Evolutionary conservation across 2,329 filamentous ascomycete species (phyloP), one percentile per base, ranked within the genome.

Genomic region (Colletotrichum sp.): DNA sequence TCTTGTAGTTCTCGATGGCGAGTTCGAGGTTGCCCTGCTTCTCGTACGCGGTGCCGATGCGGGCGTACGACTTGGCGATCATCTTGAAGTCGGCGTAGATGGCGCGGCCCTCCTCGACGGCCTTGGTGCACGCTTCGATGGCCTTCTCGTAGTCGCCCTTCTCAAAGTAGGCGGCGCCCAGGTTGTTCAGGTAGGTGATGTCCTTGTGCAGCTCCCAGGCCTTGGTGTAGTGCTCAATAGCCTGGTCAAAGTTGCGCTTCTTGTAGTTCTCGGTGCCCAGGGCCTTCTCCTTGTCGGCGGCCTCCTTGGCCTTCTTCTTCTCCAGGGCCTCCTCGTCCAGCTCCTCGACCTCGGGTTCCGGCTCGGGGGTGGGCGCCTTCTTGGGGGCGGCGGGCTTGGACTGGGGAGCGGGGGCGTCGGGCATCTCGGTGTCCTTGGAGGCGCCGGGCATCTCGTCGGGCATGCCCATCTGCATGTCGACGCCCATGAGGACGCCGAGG

Each of bases 11-110:
- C 78, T 95, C 92, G 76, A 99, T 91, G 29, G 97, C 97, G 74
- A 93, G 91, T 69, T 90, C 83, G 13, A 97, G 87, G 79, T 98
- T 93, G 77, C 94, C 95, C 82, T 93, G 86, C 87, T 95, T 98
- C 89, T 99, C 97, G 83, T 98, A 95, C 0, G 96, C 92, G n/a
- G 92, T 91, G 76, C 97, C 97, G 78, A 99, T 98, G 78, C 97
- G 95, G 51, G 96, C 95, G 80, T 97, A 98, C n/a, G 96, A 94
- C 92, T 98, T 98, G 82, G 97, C 96, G 77, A 99, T 96, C 81
- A 96, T 90, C 91, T 99, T 99, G 89, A 98, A 99, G 86, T 99
- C 97, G 76, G 97, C 96, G 70, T 95, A 93, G 78, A 97, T 92
- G 79, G 93, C 90, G 73, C 97, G 95, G 70, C 97, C 97, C 83